A percentile compares a stretch with the other conserved stretches of the same genome.
These are phyloP conservation scores for Pichia nakasei DNA, from an alignment of 805 yeast genomes.

Conservation along the genomic window DNA sequence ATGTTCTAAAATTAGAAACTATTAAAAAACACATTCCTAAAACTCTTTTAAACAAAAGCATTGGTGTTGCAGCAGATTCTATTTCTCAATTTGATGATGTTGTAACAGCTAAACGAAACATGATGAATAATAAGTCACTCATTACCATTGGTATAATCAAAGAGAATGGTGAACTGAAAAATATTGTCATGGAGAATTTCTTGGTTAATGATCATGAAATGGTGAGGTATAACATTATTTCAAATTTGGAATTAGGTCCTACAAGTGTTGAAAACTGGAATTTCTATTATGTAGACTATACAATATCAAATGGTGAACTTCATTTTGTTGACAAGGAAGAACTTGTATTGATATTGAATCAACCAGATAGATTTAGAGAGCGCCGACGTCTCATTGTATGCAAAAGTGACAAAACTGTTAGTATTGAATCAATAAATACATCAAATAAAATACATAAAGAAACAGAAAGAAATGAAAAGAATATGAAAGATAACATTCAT, in stretches of 20 bases:
- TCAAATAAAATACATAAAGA: conserved; percentile 30
- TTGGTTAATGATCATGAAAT: conserved; percentile 66
- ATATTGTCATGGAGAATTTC: conserved; percentile 68
- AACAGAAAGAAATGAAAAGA: conserved; percentile 1
- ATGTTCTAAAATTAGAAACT: conserved; percentile 32
- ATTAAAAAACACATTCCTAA: conserved; percentile 15
- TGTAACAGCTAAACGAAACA: background rate
- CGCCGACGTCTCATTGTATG: conserved; percentile 52
- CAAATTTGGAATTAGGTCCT: background rate
- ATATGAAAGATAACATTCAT: too few relatives aligned
- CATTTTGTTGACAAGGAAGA: background rate
- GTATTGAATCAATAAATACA: conserved; percentile 43
- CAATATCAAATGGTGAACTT: background rate
- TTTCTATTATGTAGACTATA: conserved; percentile 40
- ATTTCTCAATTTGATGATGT: background rate
- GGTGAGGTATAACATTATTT: conserved; percentile 40
- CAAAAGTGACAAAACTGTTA: conserved; percentile 38
- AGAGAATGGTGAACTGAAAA: conserved; percentile 63
- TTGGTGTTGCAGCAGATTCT: conserved; percentile 8
- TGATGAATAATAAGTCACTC: background rate
- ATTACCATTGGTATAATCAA: conserved; percentile 49
- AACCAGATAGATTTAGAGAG: conserved; percentile 33
- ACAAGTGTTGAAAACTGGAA: conserved; percentile 40
- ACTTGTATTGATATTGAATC: too few relatives aligned
- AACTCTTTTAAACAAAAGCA: conserved; percentile 14